Evolutionary conservation across 768 basidiomycete species (phyloP).

Genomic region (Russula sp.): DNA sequence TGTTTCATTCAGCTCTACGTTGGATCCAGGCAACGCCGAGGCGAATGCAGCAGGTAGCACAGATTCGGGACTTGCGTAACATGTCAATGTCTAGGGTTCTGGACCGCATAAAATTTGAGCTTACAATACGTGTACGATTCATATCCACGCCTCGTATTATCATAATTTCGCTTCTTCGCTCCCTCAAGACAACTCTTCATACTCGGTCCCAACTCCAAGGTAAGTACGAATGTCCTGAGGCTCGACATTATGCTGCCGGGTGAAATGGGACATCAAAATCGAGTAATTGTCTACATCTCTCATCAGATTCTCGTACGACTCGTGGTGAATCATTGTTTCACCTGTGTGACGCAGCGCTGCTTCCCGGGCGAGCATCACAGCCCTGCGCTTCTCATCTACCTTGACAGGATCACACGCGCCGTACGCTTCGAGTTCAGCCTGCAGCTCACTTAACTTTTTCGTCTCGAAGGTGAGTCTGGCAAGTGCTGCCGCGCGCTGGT

Average conservation of each 20-base stretch:
- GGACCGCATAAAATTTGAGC: background rate
- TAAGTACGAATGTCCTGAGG: conserved; percentile 57
- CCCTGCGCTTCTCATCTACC: conserved; percentile 69
- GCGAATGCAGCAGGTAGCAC: background rate
- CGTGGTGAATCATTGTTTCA: conserved; percentile 27
- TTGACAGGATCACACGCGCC: conserved; percentile 80
- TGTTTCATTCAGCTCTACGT: background rate
- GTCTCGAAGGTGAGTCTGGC: conserved; percentile 41
- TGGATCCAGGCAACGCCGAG: background rate
- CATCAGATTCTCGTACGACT: background rate
- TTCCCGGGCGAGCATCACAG: conserved; percentile 70
- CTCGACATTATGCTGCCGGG: conserved; percentile 51
- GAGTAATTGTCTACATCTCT: conserved; percentile 56
- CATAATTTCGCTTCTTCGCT: background rate
- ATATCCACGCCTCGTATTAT: background rate
- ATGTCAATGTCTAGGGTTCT: background rate
- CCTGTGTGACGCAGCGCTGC: conserved; percentile 87
- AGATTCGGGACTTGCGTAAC: background rate
- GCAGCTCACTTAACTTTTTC: conserved; percentile 43
- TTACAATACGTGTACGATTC: background rate
- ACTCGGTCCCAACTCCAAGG: conserved; percentile 62
- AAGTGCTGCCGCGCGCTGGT: conserved; percentile 46
- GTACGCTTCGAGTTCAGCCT: conserved; percentile 67
- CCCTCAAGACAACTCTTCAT: conserved; percentile 58
- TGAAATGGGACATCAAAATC: conserved; percentile 57